Conservation (phyloP, 345 rosid genomes). For the Arabidopsis arenosa region DNA sequence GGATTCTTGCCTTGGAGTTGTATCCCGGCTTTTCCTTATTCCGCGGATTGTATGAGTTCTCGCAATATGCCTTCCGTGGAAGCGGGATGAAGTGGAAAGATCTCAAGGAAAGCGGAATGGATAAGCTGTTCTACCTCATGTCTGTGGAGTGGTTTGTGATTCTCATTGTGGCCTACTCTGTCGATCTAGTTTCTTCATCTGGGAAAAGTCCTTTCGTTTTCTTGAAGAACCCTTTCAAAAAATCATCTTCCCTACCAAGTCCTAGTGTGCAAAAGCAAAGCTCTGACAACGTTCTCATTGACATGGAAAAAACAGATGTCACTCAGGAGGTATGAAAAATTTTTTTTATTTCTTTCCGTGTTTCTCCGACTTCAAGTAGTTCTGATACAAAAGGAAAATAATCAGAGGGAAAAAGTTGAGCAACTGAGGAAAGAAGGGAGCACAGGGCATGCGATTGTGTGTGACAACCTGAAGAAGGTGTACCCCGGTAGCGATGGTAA, state of each 20-base stretch:
- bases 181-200: conserved; percentile 57
- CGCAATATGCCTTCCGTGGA: conserved; percentile 57
- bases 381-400: conserved; percentile 16
- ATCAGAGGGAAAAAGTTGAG: conserved; percentile 82
- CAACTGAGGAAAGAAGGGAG: conserved; percentile 60
- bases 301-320: conserved; percentile 85
- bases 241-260: conserved; percentile 45
- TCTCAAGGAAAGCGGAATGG: conserved; percentile 72
- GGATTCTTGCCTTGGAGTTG: conserved; percentile 72
- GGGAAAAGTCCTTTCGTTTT: conserved; percentile 61
- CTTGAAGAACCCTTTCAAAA: conserved; percentile 49
- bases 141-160: conserved; percentile 72
- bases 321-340: conserved; percentile 50
- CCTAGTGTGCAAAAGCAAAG: conserved; percentile 63
- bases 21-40: conserved; percentile 89
- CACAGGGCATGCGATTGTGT: conserved; percentile 65
- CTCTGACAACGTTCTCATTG: conserved; percentile 63
- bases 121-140: conserved; percentile 66
- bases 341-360: conserved; percentile 4
- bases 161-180: conserved; percentile 62
- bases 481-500: conserved; percentile 94
- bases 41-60: conserved; percentile 85
- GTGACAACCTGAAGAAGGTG: conserved; percentile 77
- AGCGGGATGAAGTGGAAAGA: conserved; percentile 76
- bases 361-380: background rate